Conservation (phyloP, 495 filamentous ascomycete genomes). For the Aspergillus sclerotiicarbonarius region DNA sequence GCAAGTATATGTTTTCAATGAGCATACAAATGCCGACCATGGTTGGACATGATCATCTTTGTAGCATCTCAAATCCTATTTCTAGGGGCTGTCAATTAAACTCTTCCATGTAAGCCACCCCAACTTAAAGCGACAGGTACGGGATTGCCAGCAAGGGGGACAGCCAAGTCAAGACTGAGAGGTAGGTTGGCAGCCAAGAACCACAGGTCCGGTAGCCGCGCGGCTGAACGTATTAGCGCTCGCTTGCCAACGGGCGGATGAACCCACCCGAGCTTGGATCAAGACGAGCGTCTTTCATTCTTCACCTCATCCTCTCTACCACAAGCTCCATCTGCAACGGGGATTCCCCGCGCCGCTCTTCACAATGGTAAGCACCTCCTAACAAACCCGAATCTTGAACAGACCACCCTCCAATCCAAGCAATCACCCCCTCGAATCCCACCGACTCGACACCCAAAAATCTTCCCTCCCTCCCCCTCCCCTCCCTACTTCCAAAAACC, state of each 20-base stretch:
- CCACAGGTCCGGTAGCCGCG: constrained; percentile 23
- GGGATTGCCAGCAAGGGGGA: background rate
- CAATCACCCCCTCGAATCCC: background rate
- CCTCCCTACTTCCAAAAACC: background rate
- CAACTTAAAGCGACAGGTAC: too few species aligned
- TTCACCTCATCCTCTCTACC: constrained; percentile 18
- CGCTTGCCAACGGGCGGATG: constrained; percentile 21
- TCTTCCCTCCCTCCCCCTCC: background rate
- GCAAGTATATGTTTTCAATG: background rate
- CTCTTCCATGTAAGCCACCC: background rate
- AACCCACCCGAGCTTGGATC: constrained; percentile 22
- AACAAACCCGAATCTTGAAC: background rate
- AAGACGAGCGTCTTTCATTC: constrained; percentile 8
- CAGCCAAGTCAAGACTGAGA: background rate
- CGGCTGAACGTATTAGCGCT: constrained; percentile 18
- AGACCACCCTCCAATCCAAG: background rate
- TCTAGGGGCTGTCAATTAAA: too few species aligned
- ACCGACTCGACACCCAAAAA: background rate
- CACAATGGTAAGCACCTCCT: constrained; percentile 33
- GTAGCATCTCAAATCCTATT: too few species aligned
- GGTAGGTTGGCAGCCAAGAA: background rate
- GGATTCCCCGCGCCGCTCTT: constrained; percentile 16
- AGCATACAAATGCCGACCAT: background rate
- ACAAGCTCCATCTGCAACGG: constrained; percentile 13
- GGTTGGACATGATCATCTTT: too few species aligned